phyloP scores from a whole-genome alignment of 257 asterid genomes.

The Solanum commersonii region DNA sequence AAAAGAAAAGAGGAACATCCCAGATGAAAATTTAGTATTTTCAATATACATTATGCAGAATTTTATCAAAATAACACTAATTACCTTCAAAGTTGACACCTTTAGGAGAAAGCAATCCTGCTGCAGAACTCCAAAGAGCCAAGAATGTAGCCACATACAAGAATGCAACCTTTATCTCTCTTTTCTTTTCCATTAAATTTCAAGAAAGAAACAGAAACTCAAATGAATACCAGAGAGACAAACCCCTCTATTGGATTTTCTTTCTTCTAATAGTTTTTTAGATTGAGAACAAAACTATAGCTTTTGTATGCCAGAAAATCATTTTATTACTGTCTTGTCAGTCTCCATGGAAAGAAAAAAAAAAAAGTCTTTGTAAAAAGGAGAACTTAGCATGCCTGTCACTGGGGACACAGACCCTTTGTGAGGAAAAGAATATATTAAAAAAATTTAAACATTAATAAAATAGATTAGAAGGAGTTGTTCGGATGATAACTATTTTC shows the following conservation, averaged over 20 bases:
- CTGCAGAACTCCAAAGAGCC: constrained; percentile 36
- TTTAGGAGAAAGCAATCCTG: constrained; percentile 69
- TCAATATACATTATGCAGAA: neutral
- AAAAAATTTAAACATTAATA: neutral
- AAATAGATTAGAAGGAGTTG: too few relatives aligned
- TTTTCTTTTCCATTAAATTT: constrained; percentile 21
- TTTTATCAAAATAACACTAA: neutral
- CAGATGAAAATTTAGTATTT: neutral
- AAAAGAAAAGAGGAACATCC: neutral
- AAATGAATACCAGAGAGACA: neutral
- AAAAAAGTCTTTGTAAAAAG: constrained; percentile 35
- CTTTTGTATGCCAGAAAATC: constrained; percentile 24
- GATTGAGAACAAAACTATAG: constrained; percentile 18
- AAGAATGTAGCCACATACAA: constrained; percentile 17
- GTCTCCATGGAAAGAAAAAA: constrained; percentile 30
- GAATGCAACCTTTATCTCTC: constrained; percentile 18
- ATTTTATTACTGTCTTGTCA: constrained; percentile 24
- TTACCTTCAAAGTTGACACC: constrained; percentile 99
- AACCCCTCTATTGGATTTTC: neutral
- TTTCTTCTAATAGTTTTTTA: neutral
- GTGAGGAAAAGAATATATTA: constrained; percentile 42
- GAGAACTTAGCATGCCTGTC: constrained; percentile 73
- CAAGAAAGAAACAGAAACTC: constrained; percentile 1
- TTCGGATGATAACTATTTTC: too few relatives aligned
- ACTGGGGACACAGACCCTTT: constrained; percentile 44